These are phyloP conservation scores for Saccharomyces mikatae DNA, from an alignment of 805 yeast species.

Conservation along the genomic window DNA sequence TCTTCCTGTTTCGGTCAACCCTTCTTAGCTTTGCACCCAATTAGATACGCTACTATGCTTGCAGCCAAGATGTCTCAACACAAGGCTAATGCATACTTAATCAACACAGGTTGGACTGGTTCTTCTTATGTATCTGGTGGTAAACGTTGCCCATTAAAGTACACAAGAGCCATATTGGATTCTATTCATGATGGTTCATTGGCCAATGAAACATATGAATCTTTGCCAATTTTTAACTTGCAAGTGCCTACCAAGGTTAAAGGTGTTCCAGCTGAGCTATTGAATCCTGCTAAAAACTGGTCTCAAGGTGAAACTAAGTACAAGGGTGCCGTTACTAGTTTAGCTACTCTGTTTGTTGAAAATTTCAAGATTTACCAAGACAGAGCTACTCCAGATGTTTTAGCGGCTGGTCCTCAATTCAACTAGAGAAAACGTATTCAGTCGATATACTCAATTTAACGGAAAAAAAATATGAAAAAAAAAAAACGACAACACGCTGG, in stretches of 20 bases:
- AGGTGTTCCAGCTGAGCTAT: conserved; percentile 68
- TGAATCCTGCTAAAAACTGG: conserved; percentile 86
- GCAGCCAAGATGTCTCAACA: conserved; percentile 85
- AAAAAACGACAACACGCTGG: not conserved
- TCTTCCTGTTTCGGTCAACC: conserved; percentile 99
- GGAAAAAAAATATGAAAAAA: not conserved
- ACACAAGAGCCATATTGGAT: conserved; percentile 93
- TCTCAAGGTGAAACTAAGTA: conserved; percentile 48
- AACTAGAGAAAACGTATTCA: not conserved
- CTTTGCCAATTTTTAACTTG: conserved; percentile 78
- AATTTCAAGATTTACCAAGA: conserved; percentile 80
- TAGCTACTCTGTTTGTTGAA: conserved; percentile 73
- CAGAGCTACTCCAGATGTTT: conserved; percentile 76
- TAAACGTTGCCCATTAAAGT: conserved; percentile 93
- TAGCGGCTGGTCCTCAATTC: conserved; percentile 79
- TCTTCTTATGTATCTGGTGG: conserved; percentile 89
- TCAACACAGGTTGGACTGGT: conserved; percentile 99
- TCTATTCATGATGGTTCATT: conserved; percentile 89
- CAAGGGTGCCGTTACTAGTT: conserved; percentile 46
- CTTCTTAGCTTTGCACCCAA: conserved; percentile 94
- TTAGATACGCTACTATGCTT: conserved; percentile 93
- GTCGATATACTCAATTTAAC: not conserved
- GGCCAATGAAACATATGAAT: conserved; percentile 71
- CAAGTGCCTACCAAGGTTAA: conserved; percentile 75
- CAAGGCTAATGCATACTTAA: conserved; percentile 89